Evolutionary conservation across 495 filamentous ascomycete species (phyloP).

Genomic region (Aspergillus sparsus): DNA sequence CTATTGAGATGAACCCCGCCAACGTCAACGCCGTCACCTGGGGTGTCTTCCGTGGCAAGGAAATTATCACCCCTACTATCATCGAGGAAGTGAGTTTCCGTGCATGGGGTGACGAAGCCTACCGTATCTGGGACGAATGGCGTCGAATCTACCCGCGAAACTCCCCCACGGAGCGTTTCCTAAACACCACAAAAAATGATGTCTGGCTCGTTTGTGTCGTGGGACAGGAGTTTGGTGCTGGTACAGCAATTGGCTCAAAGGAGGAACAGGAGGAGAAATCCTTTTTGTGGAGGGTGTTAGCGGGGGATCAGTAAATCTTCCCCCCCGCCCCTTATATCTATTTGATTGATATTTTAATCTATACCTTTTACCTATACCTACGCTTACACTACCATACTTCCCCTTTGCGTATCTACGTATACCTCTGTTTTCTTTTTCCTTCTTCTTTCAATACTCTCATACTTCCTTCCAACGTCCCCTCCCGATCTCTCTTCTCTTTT

Average conservation of each 20-base stretch:
- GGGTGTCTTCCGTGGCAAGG: slow-evolving; percentile 94
- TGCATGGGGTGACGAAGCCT: slow-evolving; percentile 95
- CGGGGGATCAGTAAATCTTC: slow-evolving; percentile 28
- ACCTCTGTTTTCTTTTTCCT: too few species aligned
- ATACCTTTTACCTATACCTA: slow-evolving; percentile 7
- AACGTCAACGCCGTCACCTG: slow-evolving; percentile 93
- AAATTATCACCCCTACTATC: slow-evolving; percentile 96
- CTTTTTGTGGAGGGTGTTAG: slow-evolving; percentile 47
- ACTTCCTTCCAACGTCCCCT: not conserved
- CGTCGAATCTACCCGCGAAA: slow-evolving; percentile 73
- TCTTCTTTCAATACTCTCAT: too few species aligned
- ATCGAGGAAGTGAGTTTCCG: slow-evolving; percentile 95
- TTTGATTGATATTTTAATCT: slow-evolving; percentile 1
- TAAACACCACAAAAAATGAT: slow-evolving; percentile 65
- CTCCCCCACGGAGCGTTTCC: slow-evolving; percentile 65
- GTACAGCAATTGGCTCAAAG: slow-evolving; percentile 41
- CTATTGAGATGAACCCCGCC: slow-evolving; percentile 45
- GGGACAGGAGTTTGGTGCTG: slow-evolving; percentile 71
- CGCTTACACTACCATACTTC: too few species aligned
- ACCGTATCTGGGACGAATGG: slow-evolving; percentile 94
- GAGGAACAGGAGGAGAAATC: slow-evolving; percentile 47
- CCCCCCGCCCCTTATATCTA: not conserved
- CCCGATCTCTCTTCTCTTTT: not conserved
- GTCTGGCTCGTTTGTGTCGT: slow-evolving; percentile 90
- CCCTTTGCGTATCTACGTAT: too few species aligned